These are phyloP conservation scores for Halophytophthora polymorphica DNA, from an alignment of 352 stramenopile species.

Conservation along the genomic window DNA sequence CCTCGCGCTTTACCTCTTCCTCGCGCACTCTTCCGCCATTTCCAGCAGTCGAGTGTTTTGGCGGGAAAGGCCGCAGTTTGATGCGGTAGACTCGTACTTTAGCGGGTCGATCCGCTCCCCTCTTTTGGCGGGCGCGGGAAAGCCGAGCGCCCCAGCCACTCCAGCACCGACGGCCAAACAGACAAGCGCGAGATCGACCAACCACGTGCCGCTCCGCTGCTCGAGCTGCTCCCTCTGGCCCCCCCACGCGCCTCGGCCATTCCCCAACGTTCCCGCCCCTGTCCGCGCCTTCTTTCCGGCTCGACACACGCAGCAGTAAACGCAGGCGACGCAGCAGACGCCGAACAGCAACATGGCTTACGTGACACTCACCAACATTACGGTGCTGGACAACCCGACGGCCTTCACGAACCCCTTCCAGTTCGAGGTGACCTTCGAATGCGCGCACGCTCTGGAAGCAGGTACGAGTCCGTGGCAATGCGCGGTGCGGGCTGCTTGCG, in stretches of 20 bases:
- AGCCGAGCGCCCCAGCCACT: constrained; percentile 7
- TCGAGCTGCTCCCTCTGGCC: background rate
- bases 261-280: constrained; percentile 9
- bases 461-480: constrained; percentile 38
- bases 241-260: constrained; percentile 1
- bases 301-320: background rate
- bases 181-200: constrained; percentile 1
- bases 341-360: constrained; percentile 58
- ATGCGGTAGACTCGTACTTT: constrained; percentile 23
- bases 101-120: constrained; percentile 1
- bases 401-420: constrained; percentile 98
- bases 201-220: constrained; percentile 2
- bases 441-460: constrained; percentile 94
- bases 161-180: background rate
- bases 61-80: constrained; percentile 10
- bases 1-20: too few species aligned
- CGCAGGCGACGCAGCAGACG: background rate
- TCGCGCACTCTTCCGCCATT: too few species aligned
- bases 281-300: background rate
- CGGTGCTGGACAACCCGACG: constrained; percentile 98
- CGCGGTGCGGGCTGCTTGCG: background rate
- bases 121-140: constrained; percentile 9
- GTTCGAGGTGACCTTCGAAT: constrained; percentile 99
- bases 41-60: too few species aligned
- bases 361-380: constrained; percentile 91